These are phyloP conservation scores for Penicillium olsonii DNA, from an alignment of 2,329 filamentous ascomycete genomes.

Conservation along the genomic window DNA sequence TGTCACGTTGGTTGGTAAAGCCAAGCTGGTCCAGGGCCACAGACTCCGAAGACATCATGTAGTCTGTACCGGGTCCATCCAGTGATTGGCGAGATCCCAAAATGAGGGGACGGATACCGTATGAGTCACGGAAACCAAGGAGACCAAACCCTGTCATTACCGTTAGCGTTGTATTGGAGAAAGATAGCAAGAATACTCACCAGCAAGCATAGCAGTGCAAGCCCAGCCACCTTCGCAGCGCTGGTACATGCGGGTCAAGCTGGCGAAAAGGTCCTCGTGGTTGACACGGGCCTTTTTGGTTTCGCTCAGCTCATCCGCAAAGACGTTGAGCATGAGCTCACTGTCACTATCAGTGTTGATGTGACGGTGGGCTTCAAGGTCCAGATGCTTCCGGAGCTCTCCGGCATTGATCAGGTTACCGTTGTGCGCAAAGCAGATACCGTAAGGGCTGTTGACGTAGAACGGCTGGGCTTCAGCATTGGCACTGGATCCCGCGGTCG, in stretches of 20 bases:
- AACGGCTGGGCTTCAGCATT: conserved; percentile 91
- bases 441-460: conserved; percentile 85
- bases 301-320: conserved; percentile 77
- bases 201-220: conserved; percentile 78
- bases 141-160: conserved; percentile 65
- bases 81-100: conserved; percentile 72
- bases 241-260: conserved; percentile 70
- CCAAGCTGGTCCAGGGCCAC: conserved; percentile 80
- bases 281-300: conserved; percentile 81
- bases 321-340: conserved; percentile 85
- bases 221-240: conserved; percentile 75
- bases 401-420: conserved; percentile 83
- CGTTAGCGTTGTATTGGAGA: conserved; percentile 16
- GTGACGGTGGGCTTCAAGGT: conserved; percentile 77
- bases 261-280: conserved; percentile 72
- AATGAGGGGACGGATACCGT: conserved; percentile 81
- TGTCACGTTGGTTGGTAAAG: conserved; percentile 73
- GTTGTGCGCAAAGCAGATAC: conserved; percentile 79
- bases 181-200: conserved; percentile 35
- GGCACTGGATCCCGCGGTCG: conserved; percentile 79
- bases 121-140: conserved; percentile 75
- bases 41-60: conserved; percentile 89
- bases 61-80: conserved; percentile 69
- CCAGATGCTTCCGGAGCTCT: conserved; percentile 70
- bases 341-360: conserved; percentile 90